Percentiles rank a stretch among this genome's conserved stretches.
phyloP scores from a whole-genome alignment of 2,329 filamentous ascomycete genomes.

The Epichloe festucae region DNA sequence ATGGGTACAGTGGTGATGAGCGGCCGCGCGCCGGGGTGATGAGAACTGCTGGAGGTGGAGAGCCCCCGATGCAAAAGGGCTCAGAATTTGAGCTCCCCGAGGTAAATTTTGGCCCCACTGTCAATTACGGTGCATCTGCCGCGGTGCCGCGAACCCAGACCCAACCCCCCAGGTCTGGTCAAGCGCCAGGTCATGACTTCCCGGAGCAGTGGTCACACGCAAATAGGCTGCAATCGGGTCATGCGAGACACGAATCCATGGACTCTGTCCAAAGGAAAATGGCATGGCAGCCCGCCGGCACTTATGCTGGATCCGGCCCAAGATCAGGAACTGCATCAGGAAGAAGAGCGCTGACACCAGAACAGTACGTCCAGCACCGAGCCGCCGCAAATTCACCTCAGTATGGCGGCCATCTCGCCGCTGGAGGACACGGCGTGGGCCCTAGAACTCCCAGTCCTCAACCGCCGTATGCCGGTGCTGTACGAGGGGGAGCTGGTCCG shows the following conservation, averaged over 20 bases:
- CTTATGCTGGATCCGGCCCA: slow-evolving; percentile 31
- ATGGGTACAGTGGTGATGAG: slow-evolving; percentile 37
- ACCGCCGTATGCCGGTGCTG: slow-evolving; percentile 14
- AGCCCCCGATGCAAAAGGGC: slow-evolving; percentile 14
- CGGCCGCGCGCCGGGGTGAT: slow-evolving; percentile 66
- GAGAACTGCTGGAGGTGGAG: slow-evolving; percentile 57
- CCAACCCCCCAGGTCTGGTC: slow-evolving; percentile 11
- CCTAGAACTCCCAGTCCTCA: slow-evolving; percentile 17
- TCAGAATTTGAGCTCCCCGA: slow-evolving; percentile 48
- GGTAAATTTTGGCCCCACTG: slow-evolving; percentile 77
- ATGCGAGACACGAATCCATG: slow-evolving; percentile 35
- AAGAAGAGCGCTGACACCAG: slow-evolving; percentile 49
- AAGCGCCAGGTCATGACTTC: slow-evolving; percentile 19
- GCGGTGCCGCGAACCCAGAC: slow-evolving; percentile 18
- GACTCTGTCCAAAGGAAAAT: slow-evolving; percentile 51
- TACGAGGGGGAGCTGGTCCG: slow-evolving; percentile 8
- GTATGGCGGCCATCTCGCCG: slow-evolving; percentile 45
- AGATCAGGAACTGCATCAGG: not conserved
- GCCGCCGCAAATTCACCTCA: slow-evolving; percentile 42
- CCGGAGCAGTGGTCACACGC: slow-evolving; percentile 13
- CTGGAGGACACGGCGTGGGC: slow-evolving; percentile 25
- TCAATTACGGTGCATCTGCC: slow-evolving; percentile 43
- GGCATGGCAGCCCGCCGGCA: slow-evolving; percentile 65
- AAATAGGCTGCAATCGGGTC: slow-evolving; percentile 16
- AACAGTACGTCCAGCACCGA: slow-evolving; percentile 75